Percentiles rank a stretch among this genome's conserved stretches.
Conservation (phyloP, 2,329 filamentous ascomycete species). For the Penicillium sp. region DNA sequence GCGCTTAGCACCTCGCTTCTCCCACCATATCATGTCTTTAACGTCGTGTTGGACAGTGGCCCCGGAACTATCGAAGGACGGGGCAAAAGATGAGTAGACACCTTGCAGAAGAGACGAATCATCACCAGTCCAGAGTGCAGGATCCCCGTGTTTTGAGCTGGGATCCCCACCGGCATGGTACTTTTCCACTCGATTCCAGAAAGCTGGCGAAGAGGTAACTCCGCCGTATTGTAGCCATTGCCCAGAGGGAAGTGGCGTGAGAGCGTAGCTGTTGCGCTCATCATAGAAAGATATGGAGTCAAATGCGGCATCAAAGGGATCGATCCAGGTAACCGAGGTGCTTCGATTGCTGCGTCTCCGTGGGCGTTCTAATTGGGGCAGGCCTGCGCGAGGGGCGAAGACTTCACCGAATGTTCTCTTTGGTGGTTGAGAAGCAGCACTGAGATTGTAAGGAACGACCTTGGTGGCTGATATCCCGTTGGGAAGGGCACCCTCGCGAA, state of each 20-base stretch:
- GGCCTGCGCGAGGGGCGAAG: constrained; percentile 45
- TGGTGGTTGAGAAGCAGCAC: constrained; percentile 32
- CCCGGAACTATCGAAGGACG: constrained; percentile 50
- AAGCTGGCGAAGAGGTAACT: constrained; percentile 42
- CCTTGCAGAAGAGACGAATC: constrained; percentile 45
- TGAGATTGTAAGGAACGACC: constrained; percentile 58
- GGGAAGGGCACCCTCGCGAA: constrained; percentile 71
- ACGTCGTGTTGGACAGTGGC: constrained; percentile 48
- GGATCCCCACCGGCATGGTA: constrained; percentile 28
- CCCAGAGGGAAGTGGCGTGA: constrained; percentile 44
- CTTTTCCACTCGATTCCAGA: constrained; percentile 44
- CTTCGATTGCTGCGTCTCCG: constrained; percentile 40
- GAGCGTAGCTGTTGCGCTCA: constrained; percentile 46
- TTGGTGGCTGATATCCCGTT: constrained; percentile 74
- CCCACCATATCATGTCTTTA: constrained; percentile 53
- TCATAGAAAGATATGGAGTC: constrained; percentile 38
- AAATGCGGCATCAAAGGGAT: constrained; percentile 45
- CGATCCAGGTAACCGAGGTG: constrained; percentile 43
- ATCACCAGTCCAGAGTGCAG: constrained; percentile 35
- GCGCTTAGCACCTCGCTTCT: constrained; percentile 43
- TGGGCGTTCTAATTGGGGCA: constrained; percentile 47
- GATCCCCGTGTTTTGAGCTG: constrained; percentile 31
- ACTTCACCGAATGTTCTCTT: constrained; percentile 50
- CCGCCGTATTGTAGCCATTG: constrained; percentile 51
- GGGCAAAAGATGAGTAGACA: constrained; percentile 55